Evolutionary conservation across 768 basidiomycete genomes (phyloP), one percentile per base, ranked within the genome.

Genomic region (Tulasnella sp.): DNA sequence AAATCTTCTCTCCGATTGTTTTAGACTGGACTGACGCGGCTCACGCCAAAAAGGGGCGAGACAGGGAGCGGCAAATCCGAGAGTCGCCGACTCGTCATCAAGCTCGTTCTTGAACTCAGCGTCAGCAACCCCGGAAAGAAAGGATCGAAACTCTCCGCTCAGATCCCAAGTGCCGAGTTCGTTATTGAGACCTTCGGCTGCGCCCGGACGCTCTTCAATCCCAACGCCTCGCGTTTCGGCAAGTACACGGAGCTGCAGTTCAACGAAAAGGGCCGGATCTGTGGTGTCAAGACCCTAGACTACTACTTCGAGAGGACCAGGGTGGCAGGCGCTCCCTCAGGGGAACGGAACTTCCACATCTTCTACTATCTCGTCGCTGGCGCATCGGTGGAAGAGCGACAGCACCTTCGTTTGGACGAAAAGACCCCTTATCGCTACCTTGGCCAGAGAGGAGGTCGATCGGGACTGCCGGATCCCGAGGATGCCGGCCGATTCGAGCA

Each of bases 221-320:
- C 92, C 63, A 97, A 97, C 77, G 95, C 96, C 16, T 98, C 97
- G 36, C 90, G 94, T 64, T 97, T 96, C 78, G 97, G 96, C 71
- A 95, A 96, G 79, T 99, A 99, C 80, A 97, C 95, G 62, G 97
- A 99, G 78, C 86, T 99, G 0, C 97, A 98, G 80, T 98, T 98
- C 82, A 92, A 87, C 68, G 95, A 98, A 39, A 89, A 91, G 26
- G 95, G 95, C 7, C 86, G 95, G 3, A 81, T 98, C 0, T 88
- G 84, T 62, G 97, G 97, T 74, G 83, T 94, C 78, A 98, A 98
- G 80, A 95, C 94, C 0, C 88, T 98, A 75, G 95, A 98, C 78
- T 98, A 99, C 81, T 96, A 96, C 81, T 86, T 99, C 67, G 94
- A 98, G 79, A 84, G 92, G 69, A 92, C 89, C 76, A 88, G 95